phyloP scores from a whole-genome alignment of 2,329 filamentous ascomycete species.

The Calonectria multiphialidica region DNA sequence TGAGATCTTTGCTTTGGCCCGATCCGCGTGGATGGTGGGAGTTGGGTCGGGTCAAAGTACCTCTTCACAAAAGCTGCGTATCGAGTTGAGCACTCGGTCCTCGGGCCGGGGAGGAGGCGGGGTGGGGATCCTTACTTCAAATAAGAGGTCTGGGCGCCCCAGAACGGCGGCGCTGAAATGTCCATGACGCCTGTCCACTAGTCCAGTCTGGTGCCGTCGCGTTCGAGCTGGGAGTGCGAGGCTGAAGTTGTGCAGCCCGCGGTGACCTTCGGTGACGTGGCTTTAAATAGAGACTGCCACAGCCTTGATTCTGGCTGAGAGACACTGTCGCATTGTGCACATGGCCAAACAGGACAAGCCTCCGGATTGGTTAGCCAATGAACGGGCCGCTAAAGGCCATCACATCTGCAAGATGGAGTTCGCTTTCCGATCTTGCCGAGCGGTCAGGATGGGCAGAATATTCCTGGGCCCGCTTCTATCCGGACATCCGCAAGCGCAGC shows the following conservation, averaged over 20 bases:
- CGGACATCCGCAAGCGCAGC: neutral
- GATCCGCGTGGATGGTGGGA: neutral
- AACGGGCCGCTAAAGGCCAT: neutral
- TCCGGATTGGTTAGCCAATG: neutral
- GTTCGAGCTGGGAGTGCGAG: neutral
- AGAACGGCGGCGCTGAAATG: constrained; percentile 36
- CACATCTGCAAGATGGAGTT: neutral
- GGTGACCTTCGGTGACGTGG: constrained; percentile 2
- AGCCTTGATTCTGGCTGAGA: neutral
- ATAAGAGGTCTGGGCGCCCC: constrained; percentile 48
- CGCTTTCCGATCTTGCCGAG: neutral
- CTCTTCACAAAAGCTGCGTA: constrained; percentile 47
- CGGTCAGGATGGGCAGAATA: neutral
- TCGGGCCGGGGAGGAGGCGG: neutral
- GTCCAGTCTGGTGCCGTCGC: neutral
- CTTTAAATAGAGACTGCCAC: constrained; percentile 2
- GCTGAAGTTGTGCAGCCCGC: neutral
- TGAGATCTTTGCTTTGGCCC: constrained; percentile 2
- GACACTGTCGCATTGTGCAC: neutral
- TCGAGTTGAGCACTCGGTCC: neutral
- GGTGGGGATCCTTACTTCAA: constrained; percentile 39
- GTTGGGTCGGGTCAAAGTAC: constrained; percentile 23
- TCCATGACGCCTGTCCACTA: neutral
- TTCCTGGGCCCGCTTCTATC: neutral
- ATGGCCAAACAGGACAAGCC: neutral